phyloP scores from a whole-genome alignment of 2,329 filamentous ascomycete genomes.

The Apiospora pterosperma region DNA sequence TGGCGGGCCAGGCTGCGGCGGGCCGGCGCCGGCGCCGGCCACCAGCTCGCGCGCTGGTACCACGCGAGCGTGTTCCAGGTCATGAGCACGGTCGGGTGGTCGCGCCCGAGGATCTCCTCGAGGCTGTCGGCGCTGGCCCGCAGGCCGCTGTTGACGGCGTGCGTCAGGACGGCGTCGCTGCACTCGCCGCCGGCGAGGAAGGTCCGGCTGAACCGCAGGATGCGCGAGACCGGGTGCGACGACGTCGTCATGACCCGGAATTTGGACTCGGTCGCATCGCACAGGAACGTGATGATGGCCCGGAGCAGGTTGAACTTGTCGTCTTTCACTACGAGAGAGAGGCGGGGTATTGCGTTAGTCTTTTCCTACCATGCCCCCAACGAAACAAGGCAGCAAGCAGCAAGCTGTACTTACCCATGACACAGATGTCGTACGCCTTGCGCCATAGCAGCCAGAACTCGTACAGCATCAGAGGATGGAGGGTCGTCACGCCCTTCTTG shows the following conservation, averaged over 20 bases:
- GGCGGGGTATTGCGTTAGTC: not conserved
- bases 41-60: not conserved
- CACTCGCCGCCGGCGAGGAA: not conserved
- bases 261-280: not conserved
- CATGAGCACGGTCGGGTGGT: not conserved
- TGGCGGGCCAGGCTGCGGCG: not conserved
- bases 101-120: not conserved
- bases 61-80: not conserved
- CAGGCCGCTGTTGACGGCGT: not conserved
- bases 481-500: not conserved
- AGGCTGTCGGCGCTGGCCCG: not conserved
- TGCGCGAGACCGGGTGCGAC: not conserved
- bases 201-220: not conserved
- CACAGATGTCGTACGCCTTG: not conserved
- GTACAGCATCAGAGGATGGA: not conserved
- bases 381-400: not conserved
- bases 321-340: not conserved
- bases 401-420: not conserved
- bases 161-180: not conserved
- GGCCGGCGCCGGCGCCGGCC: no score
- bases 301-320: not conserved
- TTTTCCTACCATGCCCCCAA: not conserved
- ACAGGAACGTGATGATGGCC: not conserved
- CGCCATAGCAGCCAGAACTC: not conserved
- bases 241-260: not conserved